These are phyloP conservation scores for Ambrosiella beaveri DNA, from an alignment of 2,329 filamentous ascomycete genomes.

Conservation along the genomic window DNA sequence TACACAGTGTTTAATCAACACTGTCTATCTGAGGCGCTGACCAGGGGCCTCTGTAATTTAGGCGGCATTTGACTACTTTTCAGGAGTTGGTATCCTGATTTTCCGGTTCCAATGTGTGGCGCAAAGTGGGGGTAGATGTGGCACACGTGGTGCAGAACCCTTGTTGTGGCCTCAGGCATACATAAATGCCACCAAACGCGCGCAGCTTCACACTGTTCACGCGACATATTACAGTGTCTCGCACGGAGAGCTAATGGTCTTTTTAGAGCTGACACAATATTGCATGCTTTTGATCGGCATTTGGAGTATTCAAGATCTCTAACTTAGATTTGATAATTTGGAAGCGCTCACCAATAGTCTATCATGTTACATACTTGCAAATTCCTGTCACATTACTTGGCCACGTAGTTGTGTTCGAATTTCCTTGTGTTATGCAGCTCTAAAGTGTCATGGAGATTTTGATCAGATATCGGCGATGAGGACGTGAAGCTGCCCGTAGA, in stretches of 20 bases:
- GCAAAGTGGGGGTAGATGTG: constrained; percentile 4
- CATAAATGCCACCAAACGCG: not conserved
- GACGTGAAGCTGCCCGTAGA: too few species aligned
- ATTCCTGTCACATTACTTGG: too few species aligned
- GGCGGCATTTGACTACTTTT: too few species aligned
- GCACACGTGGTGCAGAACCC: not conserved
- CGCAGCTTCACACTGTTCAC: not conserved
- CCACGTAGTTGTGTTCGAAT: too few species aligned
- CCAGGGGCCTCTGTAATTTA: not conserved
- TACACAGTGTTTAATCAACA: not conserved
- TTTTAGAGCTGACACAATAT: not conserved
- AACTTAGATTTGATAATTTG: too few species aligned
- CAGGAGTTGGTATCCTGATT: not conserved
- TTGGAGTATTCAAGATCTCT: too few species aligned
- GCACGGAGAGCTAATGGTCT: not conserved
- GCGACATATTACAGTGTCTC: not conserved
- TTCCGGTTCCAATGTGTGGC: not conserved
- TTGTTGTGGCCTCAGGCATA: constrained; percentile 10
- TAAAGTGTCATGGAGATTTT: too few species aligned
- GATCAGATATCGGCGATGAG: too few species aligned
- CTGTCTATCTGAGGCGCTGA: not conserved
- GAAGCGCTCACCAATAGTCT: too few species aligned
- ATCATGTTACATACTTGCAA: too few species aligned
- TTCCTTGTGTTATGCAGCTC: too few species aligned
- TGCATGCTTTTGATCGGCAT: too few species aligned